These are phyloP conservation scores for Mikania micrantha DNA, from an alignment of 129 eudicot genomes.

Conservation along the genomic window DNA sequence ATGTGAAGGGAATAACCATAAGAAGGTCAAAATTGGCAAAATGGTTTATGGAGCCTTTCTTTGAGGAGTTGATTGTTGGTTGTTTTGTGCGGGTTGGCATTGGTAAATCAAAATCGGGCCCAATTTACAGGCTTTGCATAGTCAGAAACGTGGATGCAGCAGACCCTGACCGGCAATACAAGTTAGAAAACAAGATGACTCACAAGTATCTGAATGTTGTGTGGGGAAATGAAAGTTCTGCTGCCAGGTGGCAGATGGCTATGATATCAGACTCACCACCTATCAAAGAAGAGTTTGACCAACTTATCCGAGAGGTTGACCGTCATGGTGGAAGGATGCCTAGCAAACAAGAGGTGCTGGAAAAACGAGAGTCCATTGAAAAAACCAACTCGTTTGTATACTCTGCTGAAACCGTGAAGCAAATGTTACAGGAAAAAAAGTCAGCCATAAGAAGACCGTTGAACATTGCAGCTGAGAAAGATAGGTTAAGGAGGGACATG, in stretches of 20 bases:
- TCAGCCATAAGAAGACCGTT: slow-evolving; percentile 75
- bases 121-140: slow-evolving; percentile 78
- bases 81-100: slow-evolving; percentile 96
- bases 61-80: slow-evolving; percentile 83
- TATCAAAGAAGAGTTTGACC: slow-evolving; percentile 68
- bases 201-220: slow-evolving; percentile 71
- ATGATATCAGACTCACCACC: slow-evolving; percentile 94
- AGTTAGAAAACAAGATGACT: slow-evolving; percentile 79
- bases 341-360: slow-evolving; percentile 66
- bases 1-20: slow-evolving; percentile 69
- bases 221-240: slow-evolving; percentile 90
- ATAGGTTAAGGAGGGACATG: slow-evolving; percentile 62
- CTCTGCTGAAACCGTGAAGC: slow-evolving; percentile 92
- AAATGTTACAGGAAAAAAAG: slow-evolving; percentile 90
- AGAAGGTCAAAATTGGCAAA: slow-evolving; percentile 77
- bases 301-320: slow-evolving; percentile 75
- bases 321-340: slow-evolving; percentile 87
- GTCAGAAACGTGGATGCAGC: slow-evolving; percentile 85
- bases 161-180: slow-evolving; percentile 74
- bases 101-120: slow-evolving; percentile 75
- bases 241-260: slow-evolving; percentile 99
- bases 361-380: slow-evolving; percentile 73
- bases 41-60: slow-evolving; percentile 97
- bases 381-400: slow-evolving; percentile 71
- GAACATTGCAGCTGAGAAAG: slow-evolving; percentile 93